Base-by-base conservation (phyloP, 2,329 filamentous ascomycete genomes). In the Cryphonectria naterciae region DNA sequence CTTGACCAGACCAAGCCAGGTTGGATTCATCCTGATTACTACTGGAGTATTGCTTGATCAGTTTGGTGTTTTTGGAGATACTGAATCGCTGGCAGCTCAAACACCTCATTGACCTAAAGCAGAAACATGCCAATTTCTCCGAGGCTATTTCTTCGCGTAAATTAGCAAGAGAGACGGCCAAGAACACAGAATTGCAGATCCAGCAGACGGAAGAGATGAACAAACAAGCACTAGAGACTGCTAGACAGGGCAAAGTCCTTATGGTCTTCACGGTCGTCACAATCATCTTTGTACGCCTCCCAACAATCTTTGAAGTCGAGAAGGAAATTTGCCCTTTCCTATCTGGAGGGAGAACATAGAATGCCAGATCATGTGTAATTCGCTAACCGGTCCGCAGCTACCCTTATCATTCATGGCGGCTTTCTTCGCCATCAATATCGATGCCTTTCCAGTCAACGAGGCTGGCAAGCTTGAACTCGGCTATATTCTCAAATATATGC, bases 251-350 rank as follows among this genome's bases (percentile, higher is more conserved):
- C 1, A 60, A 60, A 13, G n/a, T 35, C 25, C 56, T 60, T 1
- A 60, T 60, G 56, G 56, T 60, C 25, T 60, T 60, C 28, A 60
- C 56, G 32, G 32, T 60, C 32, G 56, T 60, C 15, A 60, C 56
- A 35, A 60, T 60, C 32, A 35, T 39, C 10, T 39, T 39, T 39
- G 37, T 39, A 39, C 37, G 37, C 10, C 37, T 13, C 10, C 37
- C 37, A 39, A 39, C 37, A 8, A 39, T 39, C 37, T 39, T 39
- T 39, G 37, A 39, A 39, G 2, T 39, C 8, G 28, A 39, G 37
- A 39, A 39, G 43, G 43, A 22, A 58, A 58, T 58, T 56, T 7
- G 7, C 25, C 4, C 25, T 25, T 6, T 35, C 32, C 25, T 15
- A 4, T 11, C n/a, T 58, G 4, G n/a, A 11, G 54, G 10, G 13